A percentile compares a stretch with the other conserved stretches of the same genome.
These are phyloP conservation scores for Aspergillus sergii DNA, from an alignment of 2,329 filamentous ascomycete genomes.

Conservation along the genomic window DNA sequence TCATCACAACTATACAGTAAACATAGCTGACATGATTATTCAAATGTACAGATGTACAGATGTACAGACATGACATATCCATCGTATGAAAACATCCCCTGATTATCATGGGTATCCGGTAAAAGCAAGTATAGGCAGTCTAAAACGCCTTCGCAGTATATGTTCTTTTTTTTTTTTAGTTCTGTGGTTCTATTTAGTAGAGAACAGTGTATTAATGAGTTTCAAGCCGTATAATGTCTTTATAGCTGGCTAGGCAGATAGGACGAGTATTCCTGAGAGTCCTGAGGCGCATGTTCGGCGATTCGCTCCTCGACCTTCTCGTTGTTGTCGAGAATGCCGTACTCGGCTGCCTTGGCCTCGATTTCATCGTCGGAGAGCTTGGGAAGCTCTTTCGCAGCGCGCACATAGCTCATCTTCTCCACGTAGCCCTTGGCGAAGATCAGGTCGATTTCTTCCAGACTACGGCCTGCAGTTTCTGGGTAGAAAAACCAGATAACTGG, in stretches of 20 bases:
- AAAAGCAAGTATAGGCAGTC: not conserved
- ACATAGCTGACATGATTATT: not conserved
- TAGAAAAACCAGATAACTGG: conserved; percentile 54
- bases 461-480: conserved; percentile 43
- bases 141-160: not conserved
- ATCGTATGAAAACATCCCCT: not conserved
- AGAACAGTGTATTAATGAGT: not conserved
- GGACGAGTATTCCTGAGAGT: conserved; percentile 9
- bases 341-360: conserved; percentile 14
- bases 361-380: conserved; percentile 14
- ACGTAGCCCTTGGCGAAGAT: conserved; percentile 34
- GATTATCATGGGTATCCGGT: not conserved
- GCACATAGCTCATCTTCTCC: conserved; percentile 17
- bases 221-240: not conserved
- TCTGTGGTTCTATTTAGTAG: not conserved
- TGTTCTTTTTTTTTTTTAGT: not conserved
- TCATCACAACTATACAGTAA: not conserved
- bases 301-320: conserved; percentile 15
- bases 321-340: conserved; percentile 5
- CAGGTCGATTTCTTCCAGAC: conserved; percentile 37
- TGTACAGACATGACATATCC: not conserved
- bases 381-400: conserved; percentile 12
- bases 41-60: not conserved
- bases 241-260: conserved; percentile 12
- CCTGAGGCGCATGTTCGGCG: conserved; percentile 5